phyloP scores from a whole-genome alignment of 257 asterid genomes.

The Ajuga chamaepitys region DNA sequence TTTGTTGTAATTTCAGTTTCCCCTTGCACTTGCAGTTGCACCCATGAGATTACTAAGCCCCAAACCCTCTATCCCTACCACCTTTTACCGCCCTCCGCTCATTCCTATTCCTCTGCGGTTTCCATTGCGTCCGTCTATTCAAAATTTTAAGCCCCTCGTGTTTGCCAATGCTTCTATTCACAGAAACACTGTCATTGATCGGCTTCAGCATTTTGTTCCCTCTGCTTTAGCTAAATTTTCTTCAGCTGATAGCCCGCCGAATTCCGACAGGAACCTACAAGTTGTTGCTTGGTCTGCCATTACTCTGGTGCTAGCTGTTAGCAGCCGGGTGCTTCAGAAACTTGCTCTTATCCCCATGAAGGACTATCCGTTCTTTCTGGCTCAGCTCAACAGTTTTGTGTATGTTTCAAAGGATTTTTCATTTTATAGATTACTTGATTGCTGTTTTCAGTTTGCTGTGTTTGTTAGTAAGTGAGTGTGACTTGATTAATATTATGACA shows the following conservation, averaged over 20 bases:
- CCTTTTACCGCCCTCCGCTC: not conserved
- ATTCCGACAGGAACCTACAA: constrained; percentile 5
- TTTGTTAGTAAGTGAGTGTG: not conserved
- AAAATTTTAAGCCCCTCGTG: not conserved
- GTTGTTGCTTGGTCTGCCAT: constrained; percentile 36
- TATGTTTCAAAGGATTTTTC: constrained; percentile 5
- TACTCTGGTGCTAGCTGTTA: constrained; percentile 39
- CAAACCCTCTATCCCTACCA: not conserved
- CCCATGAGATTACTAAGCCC: constrained; percentile 10
- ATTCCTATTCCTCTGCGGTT: not conserved
- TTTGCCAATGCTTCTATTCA: not conserved
- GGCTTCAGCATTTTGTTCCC: constrained; percentile 4
- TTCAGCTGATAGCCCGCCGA: constrained; percentile 7
- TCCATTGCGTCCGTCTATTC: not conserved
- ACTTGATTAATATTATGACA: not conserved
- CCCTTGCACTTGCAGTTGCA: not conserved
- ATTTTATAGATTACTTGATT: not conserved
- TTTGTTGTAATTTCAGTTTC: not conserved
- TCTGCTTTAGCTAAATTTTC: constrained; percentile 12
- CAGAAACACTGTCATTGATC: not conserved
- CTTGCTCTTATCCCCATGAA: constrained; percentile 83
- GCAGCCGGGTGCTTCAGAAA: constrained; percentile 64
- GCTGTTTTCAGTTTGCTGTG: not conserved
- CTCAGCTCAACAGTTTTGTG: constrained; percentile 66
- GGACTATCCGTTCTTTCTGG: constrained; percentile 65